Evolutionary conservation across 2,329 filamentous ascomycete species (phyloP).

Genomic region (Emergomyces orientalis): DNA sequence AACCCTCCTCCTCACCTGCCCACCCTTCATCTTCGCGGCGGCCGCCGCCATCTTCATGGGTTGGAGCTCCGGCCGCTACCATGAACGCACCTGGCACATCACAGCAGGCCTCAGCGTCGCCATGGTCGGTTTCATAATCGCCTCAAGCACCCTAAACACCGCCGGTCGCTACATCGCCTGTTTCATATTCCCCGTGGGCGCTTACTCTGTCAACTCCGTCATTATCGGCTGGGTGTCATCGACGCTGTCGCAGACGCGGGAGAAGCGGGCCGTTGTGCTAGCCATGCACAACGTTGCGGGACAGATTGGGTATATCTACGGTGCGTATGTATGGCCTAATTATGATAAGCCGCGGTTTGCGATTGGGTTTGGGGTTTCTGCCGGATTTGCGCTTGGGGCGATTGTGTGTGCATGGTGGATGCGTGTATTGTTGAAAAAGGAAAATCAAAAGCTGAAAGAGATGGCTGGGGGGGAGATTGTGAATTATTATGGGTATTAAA

Average conservation of each 20-base stretch:
- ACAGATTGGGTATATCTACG: conserved; percentile 34
- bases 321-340: conserved; percentile 31
- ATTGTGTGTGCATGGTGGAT: conserved; percentile 19
- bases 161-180: conserved; percentile 26
- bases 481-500: conserved; percentile 16
- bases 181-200: conserved; percentile 27
- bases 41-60: conserved; percentile 40
- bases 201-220: conserved; percentile 32
- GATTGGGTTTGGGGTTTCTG: conserved; percentile 16
- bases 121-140: conserved; percentile 26
- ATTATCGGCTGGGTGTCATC: conserved; percentile 37
- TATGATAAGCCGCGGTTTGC: conserved; percentile 15
- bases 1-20: conserved; percentile 43
- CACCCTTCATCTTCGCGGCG: conserved; percentile 45
- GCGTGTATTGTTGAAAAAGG: conserved; percentile 13
- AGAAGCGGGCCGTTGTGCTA: conserved; percentile 34
- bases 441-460: conserved; percentile 13
- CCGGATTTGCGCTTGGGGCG: conserved; percentile 15
- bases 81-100: conserved; percentile 27
- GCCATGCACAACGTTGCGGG: conserved; percentile 37
- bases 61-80: conserved; percentile 42
- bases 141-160: conserved; percentile 22
- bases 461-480: conserved; percentile 3
- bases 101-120: conserved; percentile 20
- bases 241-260: conserved; percentile 34